Evolutionary conservation across 176 grass and related monocot genomes (phyloP).

Genomic region (Eleusine indica): DNA sequence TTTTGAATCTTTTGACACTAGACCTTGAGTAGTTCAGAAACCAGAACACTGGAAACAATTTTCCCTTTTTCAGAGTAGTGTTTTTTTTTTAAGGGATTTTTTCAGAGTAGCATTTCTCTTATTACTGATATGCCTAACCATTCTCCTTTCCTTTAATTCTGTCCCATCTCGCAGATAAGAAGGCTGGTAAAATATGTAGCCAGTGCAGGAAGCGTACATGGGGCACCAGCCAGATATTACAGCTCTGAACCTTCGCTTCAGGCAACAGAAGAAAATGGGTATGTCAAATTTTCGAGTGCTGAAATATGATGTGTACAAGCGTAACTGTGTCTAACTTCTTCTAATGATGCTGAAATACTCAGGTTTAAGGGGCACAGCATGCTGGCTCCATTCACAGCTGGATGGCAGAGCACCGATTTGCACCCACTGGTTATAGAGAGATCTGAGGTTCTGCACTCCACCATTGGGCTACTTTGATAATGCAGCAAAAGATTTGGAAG

Average conservation of each 20-base stretch:
- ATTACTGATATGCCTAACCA: not conserved
- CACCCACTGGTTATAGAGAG: conserved; percentile 83
- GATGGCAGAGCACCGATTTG: conserved; percentile 85
- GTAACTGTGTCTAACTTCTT: conserved; percentile 18
- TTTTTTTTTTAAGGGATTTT: not conserved
- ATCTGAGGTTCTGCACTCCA: conserved; percentile 63
- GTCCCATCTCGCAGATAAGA: conserved; percentile 36
- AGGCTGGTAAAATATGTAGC: conserved; percentile 48
- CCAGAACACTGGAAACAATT: not conserved
- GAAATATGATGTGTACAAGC: not conserved
- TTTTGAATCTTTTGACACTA: not conserved
- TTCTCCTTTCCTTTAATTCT: not conserved
- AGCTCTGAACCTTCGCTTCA: conserved; percentile 65
- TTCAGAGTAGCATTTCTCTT: not conserved
- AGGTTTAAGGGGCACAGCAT: conserved; percentile 95
- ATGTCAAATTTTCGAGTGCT: not conserved
- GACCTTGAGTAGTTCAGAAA: not conserved
- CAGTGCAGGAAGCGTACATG: conserved; percentile 37
- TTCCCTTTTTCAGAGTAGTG: not conserved
- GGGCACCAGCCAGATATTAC: conserved; percentile 51
- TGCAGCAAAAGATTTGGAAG: not conserved
- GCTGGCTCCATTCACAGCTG: conserved; percentile 97
- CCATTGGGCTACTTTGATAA: not conserved
- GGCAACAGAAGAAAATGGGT: conserved; percentile 70
- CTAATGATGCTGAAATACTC: conserved; percentile 1